phyloP scores from a whole-genome alignment of 2,329 filamentous ascomycete species.

The Neodidymelliopsis sp. region DNA sequence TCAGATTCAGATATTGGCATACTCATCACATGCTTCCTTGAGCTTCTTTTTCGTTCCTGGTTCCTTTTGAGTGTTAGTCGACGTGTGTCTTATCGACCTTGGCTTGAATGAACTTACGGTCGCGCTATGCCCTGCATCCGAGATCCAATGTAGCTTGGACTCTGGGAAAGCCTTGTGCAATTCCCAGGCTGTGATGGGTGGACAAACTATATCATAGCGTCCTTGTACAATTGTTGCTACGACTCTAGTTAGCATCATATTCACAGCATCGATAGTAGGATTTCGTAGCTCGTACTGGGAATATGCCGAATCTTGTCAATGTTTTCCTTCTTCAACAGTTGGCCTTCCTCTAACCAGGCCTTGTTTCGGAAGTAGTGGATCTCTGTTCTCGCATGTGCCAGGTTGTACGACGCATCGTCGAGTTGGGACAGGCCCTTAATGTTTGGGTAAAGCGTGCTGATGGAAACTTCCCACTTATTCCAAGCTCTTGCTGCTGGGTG shows the following conservation, averaged over 20 bases:
- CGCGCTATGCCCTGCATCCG: slow-evolving; percentile 46
- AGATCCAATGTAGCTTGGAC: slow-evolving; percentile 42
- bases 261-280: not conserved
- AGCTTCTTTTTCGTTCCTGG: slow-evolving; percentile 37
- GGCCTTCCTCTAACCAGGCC: slow-evolving; percentile 53
- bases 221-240: slow-evolving; percentile 53
- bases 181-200: slow-evolving; percentile 54
- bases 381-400: slow-evolving; percentile 53
- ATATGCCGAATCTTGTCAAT: slow-evolving; percentile 48
- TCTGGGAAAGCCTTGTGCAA: slow-evolving; percentile 51
- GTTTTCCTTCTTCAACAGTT: slow-evolving; percentile 47
- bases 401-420: slow-evolving; percentile 40
- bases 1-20: slow-evolving; percentile 17
- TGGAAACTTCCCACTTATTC: slow-evolving; percentile 48
- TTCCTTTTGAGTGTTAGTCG: slow-evolving; percentile 27
- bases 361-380: slow-evolving; percentile 54
- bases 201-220: slow-evolving; percentile 57
- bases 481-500: slow-evolving; percentile 46
- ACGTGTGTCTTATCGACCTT: not conserved
- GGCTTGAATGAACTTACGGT: slow-evolving; percentile 17
- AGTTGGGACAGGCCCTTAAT: slow-evolving; percentile 29
- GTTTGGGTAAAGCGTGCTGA: slow-evolving; percentile 37
- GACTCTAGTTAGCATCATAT: not conserved
- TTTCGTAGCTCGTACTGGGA: slow-evolving; percentile 33
- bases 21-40: slow-evolving; percentile 35